A percentile compares a stretch with the other conserved stretches of the same genome.
These are phyloP conservation scores for Neotropicomus parvogracilis DNA, from an alignment of 1,284 basidiomycete species.

Conservation along the genomic window DNA sequence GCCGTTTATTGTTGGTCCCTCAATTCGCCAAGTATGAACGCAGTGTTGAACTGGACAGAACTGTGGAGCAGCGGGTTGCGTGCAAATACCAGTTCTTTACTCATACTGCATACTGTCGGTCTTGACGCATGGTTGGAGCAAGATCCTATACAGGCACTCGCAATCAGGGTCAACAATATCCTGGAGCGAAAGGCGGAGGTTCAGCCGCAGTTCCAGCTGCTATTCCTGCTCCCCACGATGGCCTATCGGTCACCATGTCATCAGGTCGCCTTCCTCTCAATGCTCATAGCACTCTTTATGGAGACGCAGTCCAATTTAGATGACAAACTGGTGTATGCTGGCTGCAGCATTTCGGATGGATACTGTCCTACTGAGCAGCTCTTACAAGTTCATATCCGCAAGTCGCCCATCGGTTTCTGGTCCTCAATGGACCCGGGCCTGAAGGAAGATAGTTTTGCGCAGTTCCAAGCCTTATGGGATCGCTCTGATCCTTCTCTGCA, in stretches of 20 bases:
- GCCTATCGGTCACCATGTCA: background rate
- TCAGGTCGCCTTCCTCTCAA: background rate
- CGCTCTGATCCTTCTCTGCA: background rate
- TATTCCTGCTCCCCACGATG: background rate
- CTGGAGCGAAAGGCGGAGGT: background rate
- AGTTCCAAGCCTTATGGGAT: background rate
- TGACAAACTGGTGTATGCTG: background rate
- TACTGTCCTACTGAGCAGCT: background rate
- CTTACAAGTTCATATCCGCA: background rate
- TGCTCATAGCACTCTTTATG: background rate
- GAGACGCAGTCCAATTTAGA: background rate
- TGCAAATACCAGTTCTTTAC: slow-evolving; percentile 32
- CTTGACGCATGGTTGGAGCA: background rate
- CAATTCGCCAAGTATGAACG: too few species aligned
- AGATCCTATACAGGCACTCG: background rate
- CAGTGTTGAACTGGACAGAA: too few species aligned
- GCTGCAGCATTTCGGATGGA: background rate
- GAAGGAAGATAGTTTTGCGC: background rate
- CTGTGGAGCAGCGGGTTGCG: too few species aligned
- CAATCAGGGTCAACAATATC: background rate
- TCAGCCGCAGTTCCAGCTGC: background rate
- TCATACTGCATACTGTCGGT: slow-evolving; percentile 33
- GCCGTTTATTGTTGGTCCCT: too few species aligned
- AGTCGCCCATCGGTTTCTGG: background rate
- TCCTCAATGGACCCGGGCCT: background rate